Base-by-base conservation (phyloP, 2,329 filamentous ascomycete genomes). In the Claviceps maximensis region DNA sequence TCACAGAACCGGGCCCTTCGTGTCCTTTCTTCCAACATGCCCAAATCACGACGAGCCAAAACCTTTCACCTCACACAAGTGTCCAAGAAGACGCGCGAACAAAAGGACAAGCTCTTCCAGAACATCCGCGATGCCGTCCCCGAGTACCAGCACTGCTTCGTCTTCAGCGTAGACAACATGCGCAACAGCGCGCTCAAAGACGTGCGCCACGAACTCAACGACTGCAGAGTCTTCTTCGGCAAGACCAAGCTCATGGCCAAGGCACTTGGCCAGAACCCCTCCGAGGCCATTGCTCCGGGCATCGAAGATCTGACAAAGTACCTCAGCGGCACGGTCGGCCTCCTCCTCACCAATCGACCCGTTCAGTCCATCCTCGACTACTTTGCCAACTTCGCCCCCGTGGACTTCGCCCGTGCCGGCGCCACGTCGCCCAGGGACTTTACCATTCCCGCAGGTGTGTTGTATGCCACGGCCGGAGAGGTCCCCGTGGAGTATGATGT, bases 221-320 rank as follows among this genome's bases (percentile, higher is more conserved):
- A 96, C 73, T 42, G 54, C 52, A 55, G 90, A 62, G 76, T 98
- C 68, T 97, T 97, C 82, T 97, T 96, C 72, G 93, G 91, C 73
- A 98, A 97, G 76, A 97, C 91, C 55, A 97, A 97, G 74, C 90
- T 98, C 69, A 97, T 97, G 89, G 84, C 87, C 62, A 91, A 93
- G 72, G 90, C 93, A 54, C 85, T 98, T 27, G 93, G 93, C 65
- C 79, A 80, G 58, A 83, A 77, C 52, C 77, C 83, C 60, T 85
- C 87, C 64, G 86, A 88, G 63, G 88, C 90, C 71, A 80, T 87
- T 70, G 86, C 88, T 60, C 80, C 87, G 46, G 87, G 88, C 66
- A 81, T 93, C 63, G 76, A 87, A 66, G 71, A 74, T 57, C 81
- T 96, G 54, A 73, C 79, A 21, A 74, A 74, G 47, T 79, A 87